Percentiles rank a stretch among this genome's conserved stretches.
Conservation (phyloP, 768 basidiomycete genomes). For the Agrocybe chaxingu region DNA sequence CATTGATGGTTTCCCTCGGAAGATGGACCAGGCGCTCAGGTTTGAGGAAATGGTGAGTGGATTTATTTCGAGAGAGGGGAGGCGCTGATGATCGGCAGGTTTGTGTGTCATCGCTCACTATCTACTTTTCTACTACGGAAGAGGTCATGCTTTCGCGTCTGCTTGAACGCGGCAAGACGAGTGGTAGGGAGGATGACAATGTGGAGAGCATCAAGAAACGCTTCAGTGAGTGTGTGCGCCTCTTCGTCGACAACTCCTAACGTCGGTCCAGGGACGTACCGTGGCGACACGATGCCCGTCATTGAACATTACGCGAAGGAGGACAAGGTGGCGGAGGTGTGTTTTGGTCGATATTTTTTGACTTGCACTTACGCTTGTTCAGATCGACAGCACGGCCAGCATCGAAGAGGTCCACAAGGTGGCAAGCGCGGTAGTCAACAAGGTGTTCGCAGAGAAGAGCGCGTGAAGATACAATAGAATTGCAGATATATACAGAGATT, state of each 20-base stretch:
- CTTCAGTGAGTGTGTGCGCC: conserved; percentile 60
- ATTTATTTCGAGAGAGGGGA: background rate
- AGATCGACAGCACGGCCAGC: conserved; percentile 69
- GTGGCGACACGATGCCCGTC: conserved; percentile 89
- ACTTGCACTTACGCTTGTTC: background rate
- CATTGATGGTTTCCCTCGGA: conserved; percentile 95
- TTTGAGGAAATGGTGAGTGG: conserved; percentile 78
- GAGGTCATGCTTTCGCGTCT: conserved; percentile 84
- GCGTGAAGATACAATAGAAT: conserved; percentile 5
- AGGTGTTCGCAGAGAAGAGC: conserved; percentile 25
- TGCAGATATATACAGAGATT: background rate
- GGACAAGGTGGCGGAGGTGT: conserved; percentile 78
- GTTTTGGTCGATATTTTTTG: conserved; percentile 10
- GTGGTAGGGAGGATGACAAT: conserved; percentile 96
- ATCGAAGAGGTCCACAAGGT: conserved; percentile 71
- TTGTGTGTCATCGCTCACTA: conserved; percentile 72
- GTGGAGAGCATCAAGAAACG: conserved; percentile 92
- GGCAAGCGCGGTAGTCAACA: conserved; percentile 49
- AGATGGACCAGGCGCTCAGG: conserved; percentile 95
- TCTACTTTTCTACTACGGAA: conserved; percentile 88
- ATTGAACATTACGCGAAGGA: conserved; percentile 72
- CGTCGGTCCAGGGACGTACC: conserved; percentile 64
- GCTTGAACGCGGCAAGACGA: conserved; percentile 88
- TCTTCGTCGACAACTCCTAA: background rate
- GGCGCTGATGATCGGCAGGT: conserved; percentile 44